Conservation (phyloP, 2,329 filamentous ascomycete species). For the Mollisiaceae sp. region DNA sequence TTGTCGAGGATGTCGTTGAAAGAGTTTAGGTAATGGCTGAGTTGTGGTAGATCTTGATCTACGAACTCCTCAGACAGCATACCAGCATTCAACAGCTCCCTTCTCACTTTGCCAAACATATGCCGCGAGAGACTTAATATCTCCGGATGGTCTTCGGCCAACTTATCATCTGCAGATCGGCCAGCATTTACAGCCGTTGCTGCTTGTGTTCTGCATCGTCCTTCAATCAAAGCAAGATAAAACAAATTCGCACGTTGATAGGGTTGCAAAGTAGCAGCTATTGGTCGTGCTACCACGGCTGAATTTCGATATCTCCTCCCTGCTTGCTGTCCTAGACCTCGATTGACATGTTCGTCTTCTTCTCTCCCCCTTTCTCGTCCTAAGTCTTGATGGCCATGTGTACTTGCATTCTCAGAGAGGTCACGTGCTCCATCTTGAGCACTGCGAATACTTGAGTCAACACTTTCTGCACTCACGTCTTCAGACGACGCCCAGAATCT, state of each 20-base stretch:
- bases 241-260: conserved; percentile 36
- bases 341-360: not conserved
- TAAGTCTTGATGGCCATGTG: not conserved
- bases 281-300: conserved; percentile 20
- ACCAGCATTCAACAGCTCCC: conserved; percentile 34
- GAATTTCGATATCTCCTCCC: conserved; percentile 5
- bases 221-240: conserved; percentile 42
- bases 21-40: conserved; percentile 34
- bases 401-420: not conserved
- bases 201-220: conserved; percentile 39
- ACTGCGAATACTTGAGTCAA: conserved; percentile 11
- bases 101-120: conserved; percentile 35
- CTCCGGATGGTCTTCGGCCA: conserved; percentile 37
- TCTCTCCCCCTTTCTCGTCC: not conserved
- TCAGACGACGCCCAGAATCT: conserved; percentile 30
- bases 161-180: conserved; percentile 30
- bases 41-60: conserved; percentile 24
- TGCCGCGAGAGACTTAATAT: conserved; percentile 32
- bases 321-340: not conserved
- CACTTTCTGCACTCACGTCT: conserved; percentile 27
- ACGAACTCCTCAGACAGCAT: conserved; percentile 37
- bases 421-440: conserved; percentile 19
- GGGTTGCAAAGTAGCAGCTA: conserved; percentile 25
- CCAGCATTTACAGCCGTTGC: conserved; percentile 32
- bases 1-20: conserved; percentile 38